A percentile compares a stretch with the other conserved stretches of the same genome.
phyloP scores from a whole-genome alignment of 352 stramenopile genomes.

The Nothophytophthora sp. region DNA sequence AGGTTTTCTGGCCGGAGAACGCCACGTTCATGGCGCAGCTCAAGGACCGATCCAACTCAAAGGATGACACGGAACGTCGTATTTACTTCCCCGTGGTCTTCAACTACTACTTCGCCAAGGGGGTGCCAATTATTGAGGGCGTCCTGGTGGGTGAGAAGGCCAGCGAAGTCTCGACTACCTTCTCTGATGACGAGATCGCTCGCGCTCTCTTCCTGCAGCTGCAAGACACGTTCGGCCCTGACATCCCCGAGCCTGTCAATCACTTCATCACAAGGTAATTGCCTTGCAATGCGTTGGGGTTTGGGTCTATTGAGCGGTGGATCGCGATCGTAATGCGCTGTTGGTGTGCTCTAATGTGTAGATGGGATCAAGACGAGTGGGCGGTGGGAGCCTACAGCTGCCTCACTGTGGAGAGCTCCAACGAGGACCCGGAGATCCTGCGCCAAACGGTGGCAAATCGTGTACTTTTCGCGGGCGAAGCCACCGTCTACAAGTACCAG shows the following conservation, averaged over 20 bases:
- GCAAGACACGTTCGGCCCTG: slow-evolving; percentile 39
- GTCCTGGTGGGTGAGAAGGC: slow-evolving; percentile 53
- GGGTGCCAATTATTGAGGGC: slow-evolving; percentile 51
- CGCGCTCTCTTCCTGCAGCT: slow-evolving; percentile 45
- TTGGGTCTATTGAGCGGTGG: background rate
- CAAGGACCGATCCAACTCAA: background rate
- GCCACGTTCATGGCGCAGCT: slow-evolving; percentile 49
- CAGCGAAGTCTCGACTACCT: slow-evolving; percentile 32
- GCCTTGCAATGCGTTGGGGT: background rate
- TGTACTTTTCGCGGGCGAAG: slow-evolving; percentile 70
- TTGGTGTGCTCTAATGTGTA: slow-evolving; percentile 10
- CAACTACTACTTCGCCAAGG: slow-evolving; percentile 60
- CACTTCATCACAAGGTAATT: slow-evolving; percentile 56
- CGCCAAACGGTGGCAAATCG: slow-evolving; percentile 34
- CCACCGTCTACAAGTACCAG: slow-evolving; percentile 71
- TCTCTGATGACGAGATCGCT: slow-evolving; percentile 48
- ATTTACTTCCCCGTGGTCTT: slow-evolving; percentile 62
- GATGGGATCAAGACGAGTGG: slow-evolving; percentile 66
- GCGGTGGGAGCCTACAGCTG: slow-evolving; percentile 63
- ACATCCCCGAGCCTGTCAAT: slow-evolving; percentile 34
- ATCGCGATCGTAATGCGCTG: background rate
- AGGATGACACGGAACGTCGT: slow-evolving; percentile 9
- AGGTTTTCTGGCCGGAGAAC: slow-evolving; percentile 59
- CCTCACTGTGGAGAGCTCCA: slow-evolving; percentile 60
- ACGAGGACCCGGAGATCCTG: slow-evolving; percentile 55